These are phyloP conservation scores for Lactifluus volemus DNA, from an alignment of 768 basidiomycete genomes.

Conservation along the genomic window DNA sequence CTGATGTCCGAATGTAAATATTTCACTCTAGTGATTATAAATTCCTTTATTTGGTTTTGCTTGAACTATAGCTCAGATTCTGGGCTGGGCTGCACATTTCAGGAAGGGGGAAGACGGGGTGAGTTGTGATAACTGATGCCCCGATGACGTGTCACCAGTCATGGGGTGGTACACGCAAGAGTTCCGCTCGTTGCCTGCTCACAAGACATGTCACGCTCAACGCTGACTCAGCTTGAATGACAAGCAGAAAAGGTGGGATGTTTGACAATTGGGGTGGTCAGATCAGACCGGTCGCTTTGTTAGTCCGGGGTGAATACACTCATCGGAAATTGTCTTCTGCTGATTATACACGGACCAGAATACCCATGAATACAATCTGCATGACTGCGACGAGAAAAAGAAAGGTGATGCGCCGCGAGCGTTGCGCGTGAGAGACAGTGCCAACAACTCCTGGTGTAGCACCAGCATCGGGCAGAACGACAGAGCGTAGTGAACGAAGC, in stretches of 20 bases:
- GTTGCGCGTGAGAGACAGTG: conserved; percentile 44
- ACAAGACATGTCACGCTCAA: background rate
- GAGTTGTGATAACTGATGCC: too few relatives aligned
- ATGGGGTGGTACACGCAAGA: too few relatives aligned
- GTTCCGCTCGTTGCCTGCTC: background rate
- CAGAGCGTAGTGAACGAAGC: conserved; percentile 89
- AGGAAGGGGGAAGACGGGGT: too few relatives aligned
- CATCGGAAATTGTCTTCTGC: background rate
- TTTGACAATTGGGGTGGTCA: background rate
- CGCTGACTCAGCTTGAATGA: background rate
- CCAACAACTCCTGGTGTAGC: conserved; percentile 28
- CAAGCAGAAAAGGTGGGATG: background rate
- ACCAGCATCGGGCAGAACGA: conserved; percentile 78
- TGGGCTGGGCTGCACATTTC: background rate
- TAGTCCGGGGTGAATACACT: background rate
- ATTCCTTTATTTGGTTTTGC: background rate
- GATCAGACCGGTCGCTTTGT: background rate
- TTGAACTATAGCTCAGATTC: background rate
- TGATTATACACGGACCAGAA: conserved; percentile 57
- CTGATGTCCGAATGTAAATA: background rate
- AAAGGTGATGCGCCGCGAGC: conserved; percentile 81
- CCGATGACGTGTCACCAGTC: too few relatives aligned
- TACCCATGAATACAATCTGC: conserved; percentile 82
- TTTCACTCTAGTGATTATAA: too few relatives aligned
- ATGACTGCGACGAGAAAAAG: conserved; percentile 76